Evolutionary conservation across 2,329 filamentous ascomycete genomes (phyloP), one percentile per base, ranked within the genome.

Genomic region (Seiridium cupressi): DNA sequence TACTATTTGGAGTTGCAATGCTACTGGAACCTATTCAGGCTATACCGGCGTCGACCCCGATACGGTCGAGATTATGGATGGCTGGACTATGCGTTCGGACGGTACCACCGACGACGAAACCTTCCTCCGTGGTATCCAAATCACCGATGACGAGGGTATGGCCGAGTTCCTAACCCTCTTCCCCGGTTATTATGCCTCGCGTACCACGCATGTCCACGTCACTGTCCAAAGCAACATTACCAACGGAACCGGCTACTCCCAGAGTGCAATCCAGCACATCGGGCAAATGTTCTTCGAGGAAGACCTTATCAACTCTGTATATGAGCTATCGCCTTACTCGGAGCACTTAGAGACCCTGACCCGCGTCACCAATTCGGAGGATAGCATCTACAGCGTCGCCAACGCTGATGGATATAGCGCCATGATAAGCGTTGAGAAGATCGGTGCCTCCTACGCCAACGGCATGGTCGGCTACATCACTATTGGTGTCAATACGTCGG

Each of bases 271-370:
- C 2, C 55, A 57, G 34, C 55, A 57, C 32, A 46, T 57, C 35
- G 55, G 55, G 26, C 55, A 57, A 44, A 18, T 57, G n/a, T 57
- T 57, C 44, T 57, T 57, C 26, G 44, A 57, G 26, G 55, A 57
- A 40, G 40, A 47, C 26, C 34, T 57, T 9, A 26, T 57, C 55
- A 57, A 46, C 44, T 31, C 42, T 6, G 55, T 57, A 8, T 57
- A 57, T 34, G 18, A 57, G 34, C 55, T 57, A 8, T 9, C 10
- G 3, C 55, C 55, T 10, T 57, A 57, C 55, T 47, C 55, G 32
- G 55, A 46, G 6, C 55, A 57, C 42, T 35, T 48, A 10, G 55
- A 32, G 9, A 57, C 55, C 5, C 44, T 57, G 5, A 57, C 32
- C 55, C 42, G 55, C 10, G 36, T n/a, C 26, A 48, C 44, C 42